Conservation (phyloP, 306 rosid genomes). For the Trifolium pratense region DNA sequence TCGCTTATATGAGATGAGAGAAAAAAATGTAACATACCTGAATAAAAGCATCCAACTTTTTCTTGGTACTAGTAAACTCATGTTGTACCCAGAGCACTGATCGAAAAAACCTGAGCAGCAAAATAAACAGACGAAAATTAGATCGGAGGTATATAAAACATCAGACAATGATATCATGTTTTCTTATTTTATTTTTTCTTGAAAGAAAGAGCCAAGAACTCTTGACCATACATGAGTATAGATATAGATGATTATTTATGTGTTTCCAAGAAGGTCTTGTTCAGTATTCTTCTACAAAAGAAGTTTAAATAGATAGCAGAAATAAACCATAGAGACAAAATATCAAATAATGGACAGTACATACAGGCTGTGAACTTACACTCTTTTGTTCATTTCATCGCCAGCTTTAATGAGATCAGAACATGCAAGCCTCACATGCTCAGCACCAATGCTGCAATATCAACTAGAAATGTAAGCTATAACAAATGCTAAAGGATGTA, state of each 20-base stretch:
- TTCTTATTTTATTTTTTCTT: too few species aligned
- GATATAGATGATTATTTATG: too few species aligned
- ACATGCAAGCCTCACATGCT: constrained; percentile 56
- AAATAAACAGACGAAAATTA: constrained; percentile 16
- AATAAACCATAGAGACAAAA: neutral
- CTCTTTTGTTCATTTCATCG: constrained; percentile 42
- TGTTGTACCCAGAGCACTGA: constrained; percentile 44
- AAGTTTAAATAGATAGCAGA: too few species aligned
- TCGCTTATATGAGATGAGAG: neutral
- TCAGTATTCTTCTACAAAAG: too few species aligned
- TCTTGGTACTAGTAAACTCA: constrained; percentile 51
- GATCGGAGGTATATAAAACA: too few species aligned
- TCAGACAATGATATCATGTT: too few species aligned
- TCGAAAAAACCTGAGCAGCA: constrained; percentile 49
- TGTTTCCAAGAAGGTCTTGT: too few species aligned
- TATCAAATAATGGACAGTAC: neutral
- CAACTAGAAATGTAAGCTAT: constrained; percentile 30
- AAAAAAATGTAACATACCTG: constrained; percentile 45
- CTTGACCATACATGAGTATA: too few species aligned
- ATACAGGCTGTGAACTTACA: constrained; percentile 36
- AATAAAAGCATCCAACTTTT: constrained; percentile 50
- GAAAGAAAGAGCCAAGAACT: too few species aligned
- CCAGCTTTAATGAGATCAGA: constrained; percentile 55
- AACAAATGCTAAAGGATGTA: constrained; percentile 20
- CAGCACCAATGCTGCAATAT: constrained; percentile 65